A percentile compares a stretch with the other conserved stretches of the same genome.
Conservation (phyloP, 2,329 filamentous ascomycete species). For the Fusarium torulosum region DNA sequence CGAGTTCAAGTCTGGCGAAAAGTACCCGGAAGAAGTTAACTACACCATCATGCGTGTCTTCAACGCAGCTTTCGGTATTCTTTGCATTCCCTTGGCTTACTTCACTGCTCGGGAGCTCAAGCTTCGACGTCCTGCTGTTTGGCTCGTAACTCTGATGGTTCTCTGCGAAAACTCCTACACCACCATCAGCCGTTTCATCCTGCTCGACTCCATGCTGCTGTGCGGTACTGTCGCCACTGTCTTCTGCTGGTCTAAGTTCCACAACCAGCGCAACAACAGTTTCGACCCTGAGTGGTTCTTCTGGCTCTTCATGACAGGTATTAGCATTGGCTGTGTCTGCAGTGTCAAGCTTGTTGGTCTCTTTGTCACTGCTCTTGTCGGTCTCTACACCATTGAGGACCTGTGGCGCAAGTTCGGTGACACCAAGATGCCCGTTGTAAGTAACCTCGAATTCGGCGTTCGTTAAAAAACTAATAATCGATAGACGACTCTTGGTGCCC, state of each 20-base stretch:
- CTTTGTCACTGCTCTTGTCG: slow-evolving; percentile 94
- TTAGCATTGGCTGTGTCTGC: slow-evolving; percentile 97
- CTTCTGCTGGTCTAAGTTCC: slow-evolving; percentile 97
- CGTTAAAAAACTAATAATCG: slow-evolving; percentile 17
- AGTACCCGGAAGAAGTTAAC: slow-evolving; percentile 91
- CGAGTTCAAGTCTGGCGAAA: slow-evolving; percentile 99
- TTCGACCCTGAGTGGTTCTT: slow-evolving; percentile 94
- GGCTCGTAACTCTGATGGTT: slow-evolving; percentile 96
- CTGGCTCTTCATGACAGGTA: slow-evolving; percentile 92
- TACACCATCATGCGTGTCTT: slow-evolving; percentile 99
- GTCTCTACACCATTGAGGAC: slow-evolving; percentile 95
- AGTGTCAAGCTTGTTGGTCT: slow-evolving; percentile 99
- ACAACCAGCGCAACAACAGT: slow-evolving; percentile 84
- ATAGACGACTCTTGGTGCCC: slow-evolving; percentile 75
- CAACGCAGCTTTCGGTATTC: slow-evolving; percentile 93
- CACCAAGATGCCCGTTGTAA: slow-evolving; percentile 86
- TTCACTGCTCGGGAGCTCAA: slow-evolving; percentile 93
- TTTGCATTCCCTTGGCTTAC: slow-evolving; percentile 94
- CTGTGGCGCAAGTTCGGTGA: slow-evolving; percentile 99
- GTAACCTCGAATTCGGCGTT: slow-evolving; percentile 42
- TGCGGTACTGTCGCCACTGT: slow-evolving; percentile 99
- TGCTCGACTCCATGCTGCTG: slow-evolving; percentile 97
- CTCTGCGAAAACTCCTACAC: slow-evolving; percentile 99
- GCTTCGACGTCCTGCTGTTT: slow-evolving; percentile 87
- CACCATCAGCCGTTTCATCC: slow-evolving; percentile 97